These are phyloP conservation scores for Dendrostoma leiphaemia DNA, from an alignment of 2,329 filamentous ascomycete genomes.

Conservation along the genomic window DNA sequence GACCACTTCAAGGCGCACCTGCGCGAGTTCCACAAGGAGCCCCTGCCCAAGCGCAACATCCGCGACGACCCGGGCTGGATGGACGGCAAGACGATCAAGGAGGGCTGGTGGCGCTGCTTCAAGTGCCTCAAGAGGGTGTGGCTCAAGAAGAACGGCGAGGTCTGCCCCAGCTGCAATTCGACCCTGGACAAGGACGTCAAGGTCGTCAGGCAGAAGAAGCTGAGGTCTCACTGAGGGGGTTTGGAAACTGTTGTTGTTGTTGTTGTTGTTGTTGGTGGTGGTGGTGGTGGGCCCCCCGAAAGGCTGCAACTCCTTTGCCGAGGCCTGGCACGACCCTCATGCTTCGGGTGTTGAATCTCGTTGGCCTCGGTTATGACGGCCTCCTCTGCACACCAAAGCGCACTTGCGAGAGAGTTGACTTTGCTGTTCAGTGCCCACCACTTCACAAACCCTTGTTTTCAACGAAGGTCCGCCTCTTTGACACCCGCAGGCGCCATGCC, in stretches of 20 bases:
- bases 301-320: too few species aligned
- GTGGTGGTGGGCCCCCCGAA: too few species aligned
- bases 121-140: conserved; percentile 48
- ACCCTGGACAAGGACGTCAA: conserved; percentile 44
- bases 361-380: neutral
- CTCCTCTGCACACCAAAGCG: neutral
- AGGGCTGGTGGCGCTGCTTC: conserved; percentile 53
- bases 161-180: conserved; percentile 46
- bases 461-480: too few species aligned
- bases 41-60: conserved; percentile 46
- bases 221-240: too few species aligned
- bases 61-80: conserved; percentile 33
- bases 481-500: neutral
- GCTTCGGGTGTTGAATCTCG: too few species aligned
- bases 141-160: conserved; percentile 38
- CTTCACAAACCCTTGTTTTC: too few species aligned
- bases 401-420: too few species aligned
- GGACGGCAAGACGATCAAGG: conserved; percentile 35
- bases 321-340: too few species aligned
- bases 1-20: conserved; percentile 59
- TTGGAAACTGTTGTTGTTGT: too few species aligned
- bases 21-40: conserved; percentile 54
- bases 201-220: conserved; percentile 9
- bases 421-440: too few species aligned
- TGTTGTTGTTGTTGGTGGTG: too few species aligned